Conservation (phyloP, 2,329 filamentous ascomycete genomes). For the Phialophora expanda region DNA sequence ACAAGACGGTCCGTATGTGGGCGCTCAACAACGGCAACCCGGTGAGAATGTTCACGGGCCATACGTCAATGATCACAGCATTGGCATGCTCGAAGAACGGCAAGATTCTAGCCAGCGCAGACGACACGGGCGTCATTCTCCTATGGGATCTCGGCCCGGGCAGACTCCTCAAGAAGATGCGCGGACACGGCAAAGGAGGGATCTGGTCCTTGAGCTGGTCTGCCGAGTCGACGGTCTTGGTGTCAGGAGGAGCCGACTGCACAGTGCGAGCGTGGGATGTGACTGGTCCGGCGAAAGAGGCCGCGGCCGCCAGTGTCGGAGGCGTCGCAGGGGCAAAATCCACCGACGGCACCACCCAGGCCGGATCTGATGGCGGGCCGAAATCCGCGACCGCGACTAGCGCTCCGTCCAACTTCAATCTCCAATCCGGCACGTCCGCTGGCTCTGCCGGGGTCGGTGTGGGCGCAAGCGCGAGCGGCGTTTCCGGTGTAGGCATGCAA, state of each 20-base stretch:
- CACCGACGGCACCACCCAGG: slow-evolving; percentile 3
- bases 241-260: slow-evolving; percentile 87
- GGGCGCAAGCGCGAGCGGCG: slow-evolving; percentile 12
- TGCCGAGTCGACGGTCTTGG: slow-evolving; percentile 86
- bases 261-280: slow-evolving; percentile 96
- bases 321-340: slow-evolving; percentile 15
- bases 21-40: slow-evolving; percentile 84
- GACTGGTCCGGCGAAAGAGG: slow-evolving; percentile 67
- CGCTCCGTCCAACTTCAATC: slow-evolving; percentile 22
- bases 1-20: slow-evolving; percentile 98
- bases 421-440: slow-evolving; percentile 6
- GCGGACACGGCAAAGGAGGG: slow-evolving; percentile 89
- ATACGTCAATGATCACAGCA: slow-evolving; percentile 83
- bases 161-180: slow-evolving; percentile 84
- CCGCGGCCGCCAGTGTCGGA: slow-evolving; percentile 53
- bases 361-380: background rate
- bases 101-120: slow-evolving; percentile 87
- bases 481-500: slow-evolving; percentile 42
- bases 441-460: slow-evolving; percentile 48
- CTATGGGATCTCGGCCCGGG: slow-evolving; percentile 94
- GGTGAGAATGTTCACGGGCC: slow-evolving; percentile 89
- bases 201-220: slow-evolving; percentile 94
- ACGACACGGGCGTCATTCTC: slow-evolving; percentile 85
- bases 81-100: slow-evolving; percentile 86
- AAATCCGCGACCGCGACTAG: slow-evolving; percentile 17